Evolutionary conservation across 2,329 filamentous ascomycete genomes (phyloP), one percentile per base, ranked within the genome.

Genomic region (Diaporthe destruens): DNA sequence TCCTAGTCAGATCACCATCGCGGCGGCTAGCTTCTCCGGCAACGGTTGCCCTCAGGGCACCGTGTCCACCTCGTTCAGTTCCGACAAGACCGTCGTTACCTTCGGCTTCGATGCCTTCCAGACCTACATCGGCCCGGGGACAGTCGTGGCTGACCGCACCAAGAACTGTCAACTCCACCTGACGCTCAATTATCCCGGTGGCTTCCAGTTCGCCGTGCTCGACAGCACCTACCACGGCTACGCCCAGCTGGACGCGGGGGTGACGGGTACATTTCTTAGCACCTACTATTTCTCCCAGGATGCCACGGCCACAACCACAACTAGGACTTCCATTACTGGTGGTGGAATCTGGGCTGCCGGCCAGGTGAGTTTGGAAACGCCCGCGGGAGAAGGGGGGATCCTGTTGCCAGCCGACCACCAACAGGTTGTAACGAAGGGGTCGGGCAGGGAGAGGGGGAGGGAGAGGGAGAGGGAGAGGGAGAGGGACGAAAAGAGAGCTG

Each of bases 161-260:
- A 86, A 86, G 82, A 85, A 85, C 81, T 86, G 84, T 79, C 83
- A 85, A 78, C 82, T 86, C 44, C 84, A 86, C 77, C 76, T 85
- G 72, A 84, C 80, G 77, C 81, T 86, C 73, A 81, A 83, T 77
- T 85, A 86, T 77, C 84, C 84, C 16, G 82, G 83, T 51, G 84
- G 84, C 73, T 86, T 85, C 80, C 84, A 85, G 77, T 86, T 83
- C 78, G 78, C 84, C 57, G 80, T 85, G 25, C 81, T 86, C 53
- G 83, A 85, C 76, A 83, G 82, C 74, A 85, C 84, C n/a, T 86
- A 86, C 80, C 84, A 85, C 80, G 84, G 84, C 72, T 86, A 84
- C 73, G 84, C 84, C 1, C 83, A 84, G 78, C 82, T 86, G n/a
- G 84, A 86, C 66, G 69, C 76, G 67, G 83, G 83, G 51, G 81